phyloP scores from a whole-genome alignment of 805 yeast species.

The Candida manassasensis region DNA sequence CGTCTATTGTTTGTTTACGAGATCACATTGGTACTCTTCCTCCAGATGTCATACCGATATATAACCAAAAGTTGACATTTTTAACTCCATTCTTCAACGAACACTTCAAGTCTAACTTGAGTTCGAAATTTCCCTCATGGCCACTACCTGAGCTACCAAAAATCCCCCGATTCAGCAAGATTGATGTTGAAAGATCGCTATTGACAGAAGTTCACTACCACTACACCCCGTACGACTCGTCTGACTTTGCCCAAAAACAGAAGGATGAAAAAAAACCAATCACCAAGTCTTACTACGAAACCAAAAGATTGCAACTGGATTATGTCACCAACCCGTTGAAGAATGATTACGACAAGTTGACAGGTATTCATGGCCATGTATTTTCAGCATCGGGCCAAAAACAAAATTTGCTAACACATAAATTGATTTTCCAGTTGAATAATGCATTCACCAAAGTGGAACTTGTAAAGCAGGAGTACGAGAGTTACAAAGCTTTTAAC shows the following conservation, averaged over 20 bases:
- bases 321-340: conserved; percentile 65
- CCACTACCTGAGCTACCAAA: conserved; percentile 71
- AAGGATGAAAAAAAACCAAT: conserved; percentile 9
- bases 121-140: conserved; percentile 48
- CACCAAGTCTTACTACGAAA: conserved; percentile 45
- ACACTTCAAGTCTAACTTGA: conserved; percentile 14
- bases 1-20: conserved; percentile 77
- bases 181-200: conserved; percentile 76
- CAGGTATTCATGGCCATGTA: conserved; percentile 45
- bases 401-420: conserved; percentile 34
- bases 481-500: conserved; percentile 18
- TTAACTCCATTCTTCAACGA: conserved; percentile 58
- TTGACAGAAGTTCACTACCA: conserved; percentile 70
- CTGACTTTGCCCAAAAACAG: conserved; percentile 22
- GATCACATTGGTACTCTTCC: conserved; percentile 81
- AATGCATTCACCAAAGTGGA: conserved; percentile 40
- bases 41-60: conserved; percentile 72
- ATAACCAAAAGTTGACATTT: conserved; percentile 58
- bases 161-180: conserved; percentile 57
- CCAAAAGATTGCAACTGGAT: conserved; percentile 59
- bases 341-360: conserved; percentile 43
- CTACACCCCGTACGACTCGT: conserved; percentile 46
- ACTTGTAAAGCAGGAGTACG: conserved; percentile 40
- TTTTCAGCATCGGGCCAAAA: conserved; percentile 10
- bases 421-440: conserved; percentile 53